Base-by-base conservation (phyloP, 768 basidiomycete species). In the Termitomyces sp. region DNA sequence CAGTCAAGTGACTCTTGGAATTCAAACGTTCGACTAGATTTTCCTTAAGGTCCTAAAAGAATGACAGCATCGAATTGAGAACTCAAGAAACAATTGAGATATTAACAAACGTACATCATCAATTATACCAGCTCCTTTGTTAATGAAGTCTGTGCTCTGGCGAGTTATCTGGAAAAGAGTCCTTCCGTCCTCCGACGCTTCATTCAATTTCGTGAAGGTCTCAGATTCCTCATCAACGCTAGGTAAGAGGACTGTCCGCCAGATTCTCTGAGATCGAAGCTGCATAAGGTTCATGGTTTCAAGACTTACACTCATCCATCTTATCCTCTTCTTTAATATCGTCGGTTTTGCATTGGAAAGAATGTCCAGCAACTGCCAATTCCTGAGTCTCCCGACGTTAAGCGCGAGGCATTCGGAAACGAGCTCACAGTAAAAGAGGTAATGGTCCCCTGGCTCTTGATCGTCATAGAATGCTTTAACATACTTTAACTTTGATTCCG, bases 341-440 rank as follows among this genome's bases (percentile, higher is more conserved):
- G 3, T 30, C 36, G 5, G 46, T 30, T 24, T 47, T 30, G 20
- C 18, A 13, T 42, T 49, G 55, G 16, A 49, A 56, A 22, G 46
- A 39, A 22, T 56, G 55, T 9, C 55, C 55, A 14, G 37, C 37
- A 7, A 56, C 45, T 47, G 18, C n/a, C 4, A 14, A 46, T 0
- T 22, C 18, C 13, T 1, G 18, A 14, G 22, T 2, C n/a, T 7
- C 5, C 18, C 6, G 5, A 16, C 3, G 18, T n/a, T 16, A 32
- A 30, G 30, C 1, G 5, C n/a, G n/a, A n/a, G n/a, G n/a, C n/a
- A n/a, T 4, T 13, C 5, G 18, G 20, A 42, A 20, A 33, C 2
- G 12, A 16, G 20, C 55, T 48, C 20, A 56, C 55, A 56, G 16
- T 49, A 49, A 46, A 56, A 56, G 9, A 56, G 4, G 27, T 48